These are phyloP conservation scores for Lachnellula hyalina DNA, from an alignment of 2,329 filamentous ascomycete genomes.

Conservation along the genomic window DNA sequence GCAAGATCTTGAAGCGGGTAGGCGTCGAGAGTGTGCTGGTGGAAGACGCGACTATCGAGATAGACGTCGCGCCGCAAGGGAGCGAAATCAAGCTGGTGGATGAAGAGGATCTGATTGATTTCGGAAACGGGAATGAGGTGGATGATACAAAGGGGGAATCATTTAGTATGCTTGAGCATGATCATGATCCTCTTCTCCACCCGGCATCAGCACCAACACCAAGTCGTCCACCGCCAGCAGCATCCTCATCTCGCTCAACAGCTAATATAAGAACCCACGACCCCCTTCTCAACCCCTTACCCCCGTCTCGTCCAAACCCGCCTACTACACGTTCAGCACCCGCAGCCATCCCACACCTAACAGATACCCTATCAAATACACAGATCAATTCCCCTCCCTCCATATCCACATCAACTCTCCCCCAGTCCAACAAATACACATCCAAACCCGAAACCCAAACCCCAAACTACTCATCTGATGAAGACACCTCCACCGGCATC, in stretches of 20 bases:
- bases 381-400: conserved; percentile 4
- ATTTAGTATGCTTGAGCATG: conserved; percentile 4
- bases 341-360: not conserved
- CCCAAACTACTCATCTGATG: conserved; percentile 7
- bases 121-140: not conserved
- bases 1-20: conserved; percentile 58
- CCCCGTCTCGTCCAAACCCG: not conserved
- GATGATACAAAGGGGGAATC: not conserved
- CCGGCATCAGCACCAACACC: not conserved
- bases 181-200: not conserved
- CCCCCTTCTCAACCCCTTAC: not conserved
- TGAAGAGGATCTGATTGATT: conserved; percentile 10
- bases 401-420: not conserved
- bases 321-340: not conserved
- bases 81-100: conserved; percentile 30
- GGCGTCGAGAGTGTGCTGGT: conserved; percentile 61
- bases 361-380: not conserved
- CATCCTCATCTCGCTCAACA: not conserved
- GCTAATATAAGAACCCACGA: not conserved
- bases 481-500: conserved; percentile 11
- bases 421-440: not conserved
- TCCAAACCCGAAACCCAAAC: not conserved
- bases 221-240: not conserved
- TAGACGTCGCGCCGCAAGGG: conserved; percentile 35
- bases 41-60: conserved; percentile 30